Conservation (phyloP, 2,329 filamentous ascomycete genomes). For the Hortaea sp. region DNA sequence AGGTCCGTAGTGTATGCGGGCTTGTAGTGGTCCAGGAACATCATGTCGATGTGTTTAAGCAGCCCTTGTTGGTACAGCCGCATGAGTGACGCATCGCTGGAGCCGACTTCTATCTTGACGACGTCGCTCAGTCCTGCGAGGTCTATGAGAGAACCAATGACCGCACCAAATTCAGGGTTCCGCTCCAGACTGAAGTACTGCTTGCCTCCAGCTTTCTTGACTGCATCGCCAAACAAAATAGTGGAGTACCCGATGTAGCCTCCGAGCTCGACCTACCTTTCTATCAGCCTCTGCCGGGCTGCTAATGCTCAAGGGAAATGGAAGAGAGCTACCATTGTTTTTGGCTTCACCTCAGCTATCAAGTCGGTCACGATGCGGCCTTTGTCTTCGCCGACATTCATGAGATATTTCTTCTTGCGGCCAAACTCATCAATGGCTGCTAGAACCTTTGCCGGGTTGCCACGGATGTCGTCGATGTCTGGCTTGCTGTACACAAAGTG, state of each 20-base stretch:
- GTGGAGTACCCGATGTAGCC: constrained; percentile 76
- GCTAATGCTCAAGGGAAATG: background rate
- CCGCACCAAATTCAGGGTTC: constrained; percentile 62
- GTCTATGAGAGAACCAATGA: constrained; percentile 59
- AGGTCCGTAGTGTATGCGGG: constrained; percentile 64
- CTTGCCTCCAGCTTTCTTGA: constrained; percentile 53
- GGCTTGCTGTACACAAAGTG: constrained; percentile 56
- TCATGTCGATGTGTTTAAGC: constrained; percentile 54
- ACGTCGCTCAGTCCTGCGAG: constrained; percentile 63
- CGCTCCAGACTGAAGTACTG: constrained; percentile 63
- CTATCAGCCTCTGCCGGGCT: constrained; percentile 12
- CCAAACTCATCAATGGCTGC: constrained; percentile 62
- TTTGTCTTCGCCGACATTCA: constrained; percentile 72
- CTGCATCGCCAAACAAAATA: constrained; percentile 60
- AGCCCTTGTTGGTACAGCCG: constrained; percentile 46
- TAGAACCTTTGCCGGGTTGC: constrained; percentile 54
- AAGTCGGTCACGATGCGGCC: constrained; percentile 59
- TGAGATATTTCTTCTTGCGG: constrained; percentile 58
- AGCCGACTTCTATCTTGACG: constrained; percentile 61
- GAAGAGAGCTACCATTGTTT: constrained; percentile 45
- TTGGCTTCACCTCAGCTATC: constrained; percentile 56
- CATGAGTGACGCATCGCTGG: constrained; percentile 55
- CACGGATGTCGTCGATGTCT: constrained; percentile 52
- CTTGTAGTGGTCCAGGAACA: constrained; percentile 77
- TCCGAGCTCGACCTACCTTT: constrained; percentile 56